phyloP scores from a whole-genome alignment of 306 rosid genomes.

The Dryas alaskensis region DNA sequence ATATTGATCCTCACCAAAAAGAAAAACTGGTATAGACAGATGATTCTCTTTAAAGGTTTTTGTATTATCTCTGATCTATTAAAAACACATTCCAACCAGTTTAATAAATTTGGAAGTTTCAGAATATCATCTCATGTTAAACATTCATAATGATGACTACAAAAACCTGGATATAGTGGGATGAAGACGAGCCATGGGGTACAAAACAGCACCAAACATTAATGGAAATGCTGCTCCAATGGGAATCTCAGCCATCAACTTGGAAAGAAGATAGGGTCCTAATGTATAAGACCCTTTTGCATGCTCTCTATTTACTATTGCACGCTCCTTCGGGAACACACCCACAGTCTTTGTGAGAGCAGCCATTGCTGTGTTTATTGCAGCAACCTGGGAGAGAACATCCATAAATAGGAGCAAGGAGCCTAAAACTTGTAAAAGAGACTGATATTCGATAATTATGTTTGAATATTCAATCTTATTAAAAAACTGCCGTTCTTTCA shows the following conservation, averaged over 20 bases:
- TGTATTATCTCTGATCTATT: neutral
- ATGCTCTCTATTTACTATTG: constrained; percentile 89
- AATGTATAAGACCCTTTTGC: constrained; percentile 78
- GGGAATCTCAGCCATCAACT: constrained; percentile 91
- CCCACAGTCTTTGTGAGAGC: constrained; percentile 94
- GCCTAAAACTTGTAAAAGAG: constrained; percentile 21
- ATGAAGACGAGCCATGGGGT: constrained; percentile 97
- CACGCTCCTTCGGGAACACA: constrained; percentile 85
- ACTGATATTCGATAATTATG: neutral
- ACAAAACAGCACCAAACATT: constrained; percentile 79
- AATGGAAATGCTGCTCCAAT: constrained; percentile 90
- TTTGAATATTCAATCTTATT: neutral
- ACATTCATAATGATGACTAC: neutral
- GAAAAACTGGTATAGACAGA: neutral
- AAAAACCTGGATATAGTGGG: constrained; percentile 69
- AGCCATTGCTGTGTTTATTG: constrained; percentile 96
- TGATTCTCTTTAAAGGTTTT: constrained; percentile 1
- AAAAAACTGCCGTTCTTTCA: neutral
- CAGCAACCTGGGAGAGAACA: constrained; percentile 71
- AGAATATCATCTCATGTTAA: constrained; percentile 10
- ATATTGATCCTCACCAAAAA: neutral
- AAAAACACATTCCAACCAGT: too few relatives aligned
- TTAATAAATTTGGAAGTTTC: neutral
- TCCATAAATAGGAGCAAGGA: constrained; percentile 24
- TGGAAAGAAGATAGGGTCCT: constrained; percentile 92